Base-by-base conservation (phyloP, 2,329 filamentous ascomycete species). In the Lachnellula subtilissima region DNA sequence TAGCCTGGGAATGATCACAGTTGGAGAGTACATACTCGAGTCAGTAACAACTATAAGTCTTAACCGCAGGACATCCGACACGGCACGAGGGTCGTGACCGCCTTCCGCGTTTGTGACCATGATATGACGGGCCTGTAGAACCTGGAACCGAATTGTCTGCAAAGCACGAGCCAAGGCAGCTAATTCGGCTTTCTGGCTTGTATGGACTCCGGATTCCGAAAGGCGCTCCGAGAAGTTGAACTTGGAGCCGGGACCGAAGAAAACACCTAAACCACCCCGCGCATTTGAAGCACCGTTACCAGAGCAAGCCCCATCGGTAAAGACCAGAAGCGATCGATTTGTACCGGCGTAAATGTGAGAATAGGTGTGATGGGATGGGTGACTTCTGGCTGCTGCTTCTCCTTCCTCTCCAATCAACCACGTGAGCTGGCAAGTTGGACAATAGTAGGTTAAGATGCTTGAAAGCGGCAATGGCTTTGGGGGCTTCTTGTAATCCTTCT, bases 281-380 rank as follows among this genome's bases (percentile, higher is more conserved):
- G 55, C 55, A 45, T 39, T 32, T 28, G 40, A 42, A 49, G 43
- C 40, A 23, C 55, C 56, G 32, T 55, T 55, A 5, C 45, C 43
- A 48, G 52, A 49, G 48, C 52, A 55, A 40, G 56, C 56, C 25
- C 56, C 56, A 36, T 55, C 52, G 9, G 52, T 55, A n/a, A 58
- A 58, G 14, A 52, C 56, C 42, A 58, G 43, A 28, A 55, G 36
- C 28, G 52, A 54, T 43, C 52, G 52, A 8, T 17, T 35, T 49
- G 52, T 58, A 35, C 52, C 48, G 2, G 46, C n/a, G 15, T 55
- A 52, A 12, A 15, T 11, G 46, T 52, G 52, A 40, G 52, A 52
- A 17, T 37, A 52, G 48, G 25, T 57, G n/a, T 48, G 42, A 39
- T 57, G 55, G 28, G 48, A 54, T 42, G 55, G 52, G 25, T 57